A percentile compares a stretch with the other conserved stretches of the same genome.
phyloP scores from a whole-genome alignment of 257 asterid species.

The Fraxinus americana region DNA sequence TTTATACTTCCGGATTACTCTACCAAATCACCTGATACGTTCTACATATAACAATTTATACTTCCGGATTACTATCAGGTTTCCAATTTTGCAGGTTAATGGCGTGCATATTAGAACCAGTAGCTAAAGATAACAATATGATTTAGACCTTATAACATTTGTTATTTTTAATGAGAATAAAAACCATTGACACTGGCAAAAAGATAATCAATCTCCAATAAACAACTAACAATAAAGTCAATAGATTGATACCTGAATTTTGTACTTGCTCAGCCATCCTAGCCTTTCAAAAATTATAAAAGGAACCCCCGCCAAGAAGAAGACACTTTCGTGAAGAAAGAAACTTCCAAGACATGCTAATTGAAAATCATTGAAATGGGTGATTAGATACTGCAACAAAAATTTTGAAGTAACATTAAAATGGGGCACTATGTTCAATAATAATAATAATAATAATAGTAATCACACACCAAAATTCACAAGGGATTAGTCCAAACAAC shows the following conservation, averaged over 20 bases:
- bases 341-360: constrained; percentile 96
- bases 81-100: constrained; percentile 21
- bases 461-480: too few relatives aligned
- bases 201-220: constrained; percentile 14
- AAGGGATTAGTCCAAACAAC: too few relatives aligned
- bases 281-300: constrained; percentile 80
- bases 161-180: constrained; percentile 9
- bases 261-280: constrained; percentile 97
- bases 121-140: not conserved
- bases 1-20: not conserved
- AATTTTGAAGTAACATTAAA: not conserved
- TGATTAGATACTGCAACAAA: constrained; percentile 76
- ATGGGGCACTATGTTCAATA: too few relatives aligned
- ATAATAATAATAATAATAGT: too few relatives aligned
- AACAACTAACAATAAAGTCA: constrained; percentile 21
- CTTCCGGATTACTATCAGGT: not conserved
- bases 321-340: constrained; percentile 88
- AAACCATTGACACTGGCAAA: constrained; percentile 8
- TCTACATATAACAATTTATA: not conserved
- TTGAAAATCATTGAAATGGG: constrained; percentile 81
- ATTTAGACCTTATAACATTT: not conserved
- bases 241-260: constrained; percentile 70
- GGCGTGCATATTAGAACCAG: not conserved
- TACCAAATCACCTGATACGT: not conserved
- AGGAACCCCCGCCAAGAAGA: constrained; percentile 96